phyloP scores from a whole-genome alignment of 2,329 filamentous ascomycete genomes.

The Calonectria henricotiae region DNA sequence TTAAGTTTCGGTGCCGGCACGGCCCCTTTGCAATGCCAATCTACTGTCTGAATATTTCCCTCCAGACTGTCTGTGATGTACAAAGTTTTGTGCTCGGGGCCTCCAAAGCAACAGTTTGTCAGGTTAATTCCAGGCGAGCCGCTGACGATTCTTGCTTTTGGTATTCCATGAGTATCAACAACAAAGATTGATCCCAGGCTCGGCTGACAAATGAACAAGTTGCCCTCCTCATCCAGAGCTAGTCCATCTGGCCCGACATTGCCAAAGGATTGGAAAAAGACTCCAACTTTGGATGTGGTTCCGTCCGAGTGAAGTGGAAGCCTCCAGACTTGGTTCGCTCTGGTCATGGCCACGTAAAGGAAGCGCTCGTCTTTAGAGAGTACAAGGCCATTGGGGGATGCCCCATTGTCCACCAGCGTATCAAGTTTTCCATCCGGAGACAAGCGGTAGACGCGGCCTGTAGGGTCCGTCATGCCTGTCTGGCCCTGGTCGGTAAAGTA shows the following conservation, averaged over 20 bases:
- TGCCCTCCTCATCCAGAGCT: constrained; percentile 60
- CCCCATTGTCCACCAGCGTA: constrained; percentile 58
- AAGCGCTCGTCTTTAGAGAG: constrained; percentile 60
- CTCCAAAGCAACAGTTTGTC: constrained; percentile 63
- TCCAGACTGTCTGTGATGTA: constrained; percentile 62
- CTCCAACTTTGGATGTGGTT: constrained; percentile 58
- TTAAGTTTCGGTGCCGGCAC: constrained; percentile 27
- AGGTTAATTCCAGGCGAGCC: constrained; percentile 56
- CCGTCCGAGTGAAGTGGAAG: constrained; percentile 60
- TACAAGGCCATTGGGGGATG: constrained; percentile 60
- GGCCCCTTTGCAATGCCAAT: constrained; percentile 56
- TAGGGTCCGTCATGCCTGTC: constrained; percentile 62
- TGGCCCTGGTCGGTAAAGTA: constrained; percentile 66
- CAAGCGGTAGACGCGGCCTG: constrained; percentile 60
- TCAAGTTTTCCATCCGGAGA: constrained; percentile 58
- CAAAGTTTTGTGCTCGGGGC: constrained; percentile 57
- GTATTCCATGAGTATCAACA: constrained; percentile 57
- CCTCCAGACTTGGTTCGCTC: constrained; percentile 62
- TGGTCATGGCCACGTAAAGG: constrained; percentile 61
- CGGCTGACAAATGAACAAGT: constrained; percentile 58
- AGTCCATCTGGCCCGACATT: constrained; percentile 61
- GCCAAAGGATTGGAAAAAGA: constrained; percentile 62
- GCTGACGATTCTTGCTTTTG: constrained; percentile 58
- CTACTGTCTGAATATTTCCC: constrained; percentile 56
- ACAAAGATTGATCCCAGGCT: constrained; percentile 59